A percentile compares a stretch with the other conserved stretches of the same genome.
These are phyloP conservation scores for Cryptosporidium meleagridis DNA, from an alignment of 169 alveolate genomes.

Conservation along the genomic window DNA sequence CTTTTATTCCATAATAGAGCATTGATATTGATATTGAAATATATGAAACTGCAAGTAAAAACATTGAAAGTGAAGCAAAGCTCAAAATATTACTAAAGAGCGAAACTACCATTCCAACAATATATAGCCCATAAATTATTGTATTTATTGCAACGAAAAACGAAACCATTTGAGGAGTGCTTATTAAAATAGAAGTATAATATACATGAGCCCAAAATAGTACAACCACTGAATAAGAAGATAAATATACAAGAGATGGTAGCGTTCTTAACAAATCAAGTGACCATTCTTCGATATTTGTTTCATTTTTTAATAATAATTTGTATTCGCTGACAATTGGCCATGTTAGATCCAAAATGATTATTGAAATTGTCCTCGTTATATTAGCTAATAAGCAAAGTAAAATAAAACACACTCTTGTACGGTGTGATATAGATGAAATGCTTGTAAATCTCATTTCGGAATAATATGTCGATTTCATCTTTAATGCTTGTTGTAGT, in stretches of 20 bases:
- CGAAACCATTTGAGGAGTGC: slow-evolving; percentile 47
- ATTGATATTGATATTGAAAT: slow-evolving; percentile 26
- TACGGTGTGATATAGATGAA: slow-evolving; percentile 66
- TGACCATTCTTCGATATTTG: slow-evolving; percentile 44
- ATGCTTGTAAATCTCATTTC: slow-evolving; percentile 40
- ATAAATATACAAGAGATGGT: slow-evolving; percentile 45
- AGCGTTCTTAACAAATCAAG: slow-evolving; percentile 35
- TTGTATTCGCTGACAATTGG: slow-evolving; percentile 14
- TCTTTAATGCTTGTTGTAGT: slow-evolving; percentile 68
- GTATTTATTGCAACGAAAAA: slow-evolving; percentile 27
- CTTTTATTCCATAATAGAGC: slow-evolving; percentile 63
- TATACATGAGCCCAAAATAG: slow-evolving; percentile 69
- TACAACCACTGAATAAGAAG: slow-evolving; percentile 68
- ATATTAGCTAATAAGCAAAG: slow-evolving; percentile 48
- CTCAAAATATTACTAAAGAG: slow-evolving; percentile 1
- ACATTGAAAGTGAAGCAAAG: slow-evolving; percentile 7
- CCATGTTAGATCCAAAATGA: slow-evolving; percentile 56
- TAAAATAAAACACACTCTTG: slow-evolving; percentile 46
- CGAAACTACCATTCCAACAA: slow-evolving; percentile 14
- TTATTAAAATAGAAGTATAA: slow-evolving; percentile 51
- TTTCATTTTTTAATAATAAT: not conserved
- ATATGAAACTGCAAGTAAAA: slow-evolving; percentile 24
- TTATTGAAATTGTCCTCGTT: slow-evolving; percentile 37
- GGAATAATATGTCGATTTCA: slow-evolving; percentile 43
- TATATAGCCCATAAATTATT: slow-evolving; percentile 40